Conservation (phyloP, 176 grass and related monocot species). For the Oryza officinalis region DNA sequence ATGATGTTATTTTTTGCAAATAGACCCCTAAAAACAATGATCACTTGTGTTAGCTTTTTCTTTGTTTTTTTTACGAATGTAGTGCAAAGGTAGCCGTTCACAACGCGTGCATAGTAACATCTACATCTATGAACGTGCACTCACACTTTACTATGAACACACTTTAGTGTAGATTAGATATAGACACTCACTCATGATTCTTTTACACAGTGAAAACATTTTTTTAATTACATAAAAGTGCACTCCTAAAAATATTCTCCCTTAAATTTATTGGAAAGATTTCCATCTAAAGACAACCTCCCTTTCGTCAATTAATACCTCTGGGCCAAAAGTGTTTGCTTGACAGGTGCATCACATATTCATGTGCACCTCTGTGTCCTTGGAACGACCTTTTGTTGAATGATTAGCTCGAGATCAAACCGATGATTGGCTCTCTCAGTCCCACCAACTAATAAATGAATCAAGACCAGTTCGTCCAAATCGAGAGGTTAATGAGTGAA, state of each 20-base stretch:
- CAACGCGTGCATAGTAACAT: too few relatives aligned
- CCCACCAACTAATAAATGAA: conserved; percentile 11
- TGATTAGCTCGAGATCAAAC: neutral
- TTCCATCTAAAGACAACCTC: neutral
- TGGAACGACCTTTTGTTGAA: neutral
- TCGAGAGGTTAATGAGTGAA: neutral
- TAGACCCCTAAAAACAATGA: neutral
- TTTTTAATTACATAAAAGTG: too few relatives aligned
- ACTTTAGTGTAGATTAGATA: too few relatives aligned
- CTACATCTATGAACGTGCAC: too few relatives aligned
- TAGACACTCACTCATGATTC: too few relatives aligned
- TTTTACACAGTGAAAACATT: too few relatives aligned
- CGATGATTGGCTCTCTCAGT: neutral
- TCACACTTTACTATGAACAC: too few relatives aligned
- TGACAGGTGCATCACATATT: neutral
- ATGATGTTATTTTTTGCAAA: neutral
- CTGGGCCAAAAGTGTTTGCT: neutral
- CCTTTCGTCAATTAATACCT: neutral
- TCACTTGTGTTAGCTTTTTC: too few relatives aligned
- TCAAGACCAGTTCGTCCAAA: neutral
- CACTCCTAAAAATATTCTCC: too few relatives aligned
- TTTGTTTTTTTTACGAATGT: too few relatives aligned
- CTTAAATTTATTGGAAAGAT: neutral
- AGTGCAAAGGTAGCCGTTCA: too few relatives aligned
- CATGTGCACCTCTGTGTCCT: conserved; percentile 10